phyloP scores from a whole-genome alignment of 192 early-diverging fungal genomes.

The Dispira simplex region DNA sequence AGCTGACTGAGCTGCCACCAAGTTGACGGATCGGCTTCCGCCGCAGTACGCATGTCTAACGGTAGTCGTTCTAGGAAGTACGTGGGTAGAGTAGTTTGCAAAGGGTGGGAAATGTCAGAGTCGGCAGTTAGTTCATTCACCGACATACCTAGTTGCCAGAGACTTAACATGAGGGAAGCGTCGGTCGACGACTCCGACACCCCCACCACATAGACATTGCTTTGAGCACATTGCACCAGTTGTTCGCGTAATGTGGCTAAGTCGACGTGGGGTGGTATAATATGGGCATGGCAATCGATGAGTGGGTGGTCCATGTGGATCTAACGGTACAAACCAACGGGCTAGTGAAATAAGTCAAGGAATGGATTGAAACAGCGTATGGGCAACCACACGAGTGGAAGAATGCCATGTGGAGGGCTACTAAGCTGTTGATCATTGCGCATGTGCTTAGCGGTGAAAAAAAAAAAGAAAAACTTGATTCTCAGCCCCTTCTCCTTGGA shows the following conservation, averaged over 20 bases:
- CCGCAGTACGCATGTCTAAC: background rate
- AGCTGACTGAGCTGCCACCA: too few species aligned
- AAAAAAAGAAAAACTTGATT: too few species aligned
- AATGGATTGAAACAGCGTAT: too few species aligned
- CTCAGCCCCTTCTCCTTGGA: too few species aligned
- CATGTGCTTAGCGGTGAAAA: too few species aligned
- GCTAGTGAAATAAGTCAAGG: too few species aligned
- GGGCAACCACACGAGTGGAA: too few species aligned
- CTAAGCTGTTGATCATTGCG: too few species aligned
- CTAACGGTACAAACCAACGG: too few species aligned
- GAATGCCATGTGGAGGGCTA: too few species aligned
- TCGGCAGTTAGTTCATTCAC: background rate
- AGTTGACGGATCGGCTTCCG: too few species aligned
- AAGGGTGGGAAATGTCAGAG: background rate
- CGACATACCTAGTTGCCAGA: background rate
- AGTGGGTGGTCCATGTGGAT: background rate
- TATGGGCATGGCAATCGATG: slow-evolving; percentile 7
- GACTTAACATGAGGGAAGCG: background rate
- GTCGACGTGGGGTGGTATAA: background rate
- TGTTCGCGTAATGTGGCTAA: background rate
- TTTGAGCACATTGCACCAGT: background rate
- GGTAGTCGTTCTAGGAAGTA: background rate
- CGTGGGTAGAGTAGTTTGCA: background rate
- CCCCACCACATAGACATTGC: background rate
- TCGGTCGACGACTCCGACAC: background rate